These are phyloP conservation scores for Mortierella sp. DNA, from an alignment of 371 early-diverging fungal species.

Conservation along the genomic window DNA sequence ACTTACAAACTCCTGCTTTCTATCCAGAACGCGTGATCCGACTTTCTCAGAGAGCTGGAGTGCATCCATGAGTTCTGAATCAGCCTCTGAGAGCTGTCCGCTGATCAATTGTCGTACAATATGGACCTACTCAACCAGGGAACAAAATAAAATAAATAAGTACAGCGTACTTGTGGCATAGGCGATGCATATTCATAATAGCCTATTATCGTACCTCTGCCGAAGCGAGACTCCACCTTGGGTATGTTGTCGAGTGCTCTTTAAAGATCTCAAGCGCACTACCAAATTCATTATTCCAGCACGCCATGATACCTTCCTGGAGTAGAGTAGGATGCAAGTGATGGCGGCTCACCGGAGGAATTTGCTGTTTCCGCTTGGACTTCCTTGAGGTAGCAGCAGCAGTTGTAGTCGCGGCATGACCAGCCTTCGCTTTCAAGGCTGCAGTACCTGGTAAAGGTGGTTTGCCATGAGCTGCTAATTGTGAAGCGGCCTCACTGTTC, in stretches of 20 bases:
- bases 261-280: slow-evolving; percentile 46
- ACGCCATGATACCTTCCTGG: slow-evolving; percentile 46
- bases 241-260: slow-evolving; percentile 24
- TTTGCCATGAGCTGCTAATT: not conserved
- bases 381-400: slow-evolving; percentile 7
- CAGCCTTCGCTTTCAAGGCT: not conserved
- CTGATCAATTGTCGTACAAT: slow-evolving; percentile 50
- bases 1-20: slow-evolving; percentile 46
- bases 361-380: slow-evolving; percentile 12
- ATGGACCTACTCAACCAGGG: slow-evolving; percentile 25
- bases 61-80: slow-evolving; percentile 46
- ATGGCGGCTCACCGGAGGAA: slow-evolving; percentile 42
- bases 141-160: not conserved
- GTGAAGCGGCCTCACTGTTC: not conserved
- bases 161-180: not conserved
- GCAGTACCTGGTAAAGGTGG: slow-evolving; percentile 5
- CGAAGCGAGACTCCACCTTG: slow-evolving; percentile 57
- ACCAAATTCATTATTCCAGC: slow-evolving; percentile 59
- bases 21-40: slow-evolving; percentile 34
- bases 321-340: slow-evolving; percentile 36
- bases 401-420: not conserved
- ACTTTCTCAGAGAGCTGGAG: slow-evolving; percentile 48
- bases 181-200: not conserved
- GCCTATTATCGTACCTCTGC: slow-evolving; percentile 41
- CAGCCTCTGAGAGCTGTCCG: slow-evolving; percentile 48